These are phyloP conservation scores for Penicillium sp. DNA, from an alignment of 2,329 filamentous ascomycete species.

Conservation along the genomic window DNA sequence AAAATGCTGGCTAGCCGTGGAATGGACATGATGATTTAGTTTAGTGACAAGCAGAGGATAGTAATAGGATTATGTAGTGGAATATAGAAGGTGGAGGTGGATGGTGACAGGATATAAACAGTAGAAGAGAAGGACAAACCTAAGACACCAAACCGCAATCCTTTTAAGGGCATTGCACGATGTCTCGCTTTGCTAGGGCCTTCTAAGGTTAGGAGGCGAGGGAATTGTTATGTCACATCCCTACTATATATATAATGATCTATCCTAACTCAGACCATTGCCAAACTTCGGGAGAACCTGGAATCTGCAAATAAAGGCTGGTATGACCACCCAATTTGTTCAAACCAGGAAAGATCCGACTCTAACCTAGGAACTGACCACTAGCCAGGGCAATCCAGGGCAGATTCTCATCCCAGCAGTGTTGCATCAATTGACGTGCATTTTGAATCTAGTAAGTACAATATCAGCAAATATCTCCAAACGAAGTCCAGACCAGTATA, in stretches of 20 bases:
- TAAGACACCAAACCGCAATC: background rate
- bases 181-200: background rate
- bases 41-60: background rate
- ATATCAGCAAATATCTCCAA: background rate
- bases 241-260: background rate
- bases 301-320: background rate
- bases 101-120: background rate
- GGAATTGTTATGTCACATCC: background rate
- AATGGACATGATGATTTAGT: background rate
- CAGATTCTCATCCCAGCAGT: conserved; percentile 38
- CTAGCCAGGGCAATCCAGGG: conserved; percentile 41
- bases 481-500: background rate
- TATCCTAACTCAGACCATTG: background rate
- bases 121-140: background rate
- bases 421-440: conserved; percentile 42
- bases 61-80: too few relatives aligned
- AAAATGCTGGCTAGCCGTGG: background rate
- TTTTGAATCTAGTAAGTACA: conserved; percentile 35
- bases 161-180: background rate
- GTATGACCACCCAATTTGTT: background rate
- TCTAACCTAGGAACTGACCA: conserved; percentile 41
- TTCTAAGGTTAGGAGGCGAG: background rate
- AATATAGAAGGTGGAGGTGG: background rate
- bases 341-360: background rate
- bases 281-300: background rate